These are phyloP conservation scores for Cryphonectria carpinicola DNA, from an alignment of 2,329 filamentous ascomycete genomes.

Conservation along the genomic window DNA sequence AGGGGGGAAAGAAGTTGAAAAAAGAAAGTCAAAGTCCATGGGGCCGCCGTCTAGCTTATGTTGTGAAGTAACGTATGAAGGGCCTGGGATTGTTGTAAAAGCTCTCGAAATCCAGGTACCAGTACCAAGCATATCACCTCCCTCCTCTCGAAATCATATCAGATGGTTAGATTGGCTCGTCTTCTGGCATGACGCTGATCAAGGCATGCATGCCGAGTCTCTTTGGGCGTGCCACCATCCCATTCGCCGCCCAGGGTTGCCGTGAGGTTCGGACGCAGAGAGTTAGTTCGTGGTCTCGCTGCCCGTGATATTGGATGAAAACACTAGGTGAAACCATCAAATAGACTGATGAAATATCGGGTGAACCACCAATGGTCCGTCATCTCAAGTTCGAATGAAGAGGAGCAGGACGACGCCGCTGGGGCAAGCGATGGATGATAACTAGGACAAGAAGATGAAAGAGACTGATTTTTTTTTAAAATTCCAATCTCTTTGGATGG, in stretches of 20 bases:
- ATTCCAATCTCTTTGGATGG: neutral
- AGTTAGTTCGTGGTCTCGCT: neutral
- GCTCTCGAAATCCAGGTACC: neutral
- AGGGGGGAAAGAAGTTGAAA: neutral
- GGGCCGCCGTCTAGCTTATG: neutral
- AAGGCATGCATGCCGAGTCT: neutral
- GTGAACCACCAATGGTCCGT: neutral
- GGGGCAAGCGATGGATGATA: neutral
- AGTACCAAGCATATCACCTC: neutral
- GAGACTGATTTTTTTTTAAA: too few relatives aligned
- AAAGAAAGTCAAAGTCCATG: neutral
- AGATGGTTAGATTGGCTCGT: neutral
- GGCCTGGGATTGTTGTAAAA: neutral
- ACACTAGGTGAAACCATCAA: conserved; percentile 2
- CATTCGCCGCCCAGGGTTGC: neutral
- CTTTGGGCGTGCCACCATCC: neutral
- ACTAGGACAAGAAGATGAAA: neutral
- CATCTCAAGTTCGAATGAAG: neutral
- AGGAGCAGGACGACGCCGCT: neutral
- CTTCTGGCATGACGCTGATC: neutral
- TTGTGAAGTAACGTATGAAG: neutral
- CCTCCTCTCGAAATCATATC: neutral
- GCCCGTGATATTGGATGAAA: conserved; percentile 5
- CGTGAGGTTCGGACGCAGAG: neutral
- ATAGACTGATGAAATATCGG: neutral